Evolutionary conservation across 176 grass and related monocot genomes (phyloP).

Genomic region (Paspalum vaginatum): DNA sequence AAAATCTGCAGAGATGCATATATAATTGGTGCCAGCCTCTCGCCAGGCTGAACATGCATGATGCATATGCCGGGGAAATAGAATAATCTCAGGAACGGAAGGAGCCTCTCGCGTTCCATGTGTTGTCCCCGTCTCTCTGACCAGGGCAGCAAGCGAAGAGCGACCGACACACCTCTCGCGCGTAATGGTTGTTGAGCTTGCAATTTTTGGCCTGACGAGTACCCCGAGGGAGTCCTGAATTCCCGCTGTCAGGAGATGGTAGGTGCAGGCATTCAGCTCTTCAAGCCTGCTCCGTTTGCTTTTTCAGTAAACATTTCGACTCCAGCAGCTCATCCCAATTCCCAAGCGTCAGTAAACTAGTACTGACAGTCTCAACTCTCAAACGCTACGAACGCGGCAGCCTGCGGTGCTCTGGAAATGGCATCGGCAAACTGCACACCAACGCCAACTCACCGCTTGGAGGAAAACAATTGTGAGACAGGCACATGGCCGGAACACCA

Average conservation of each 20-base stretch:
- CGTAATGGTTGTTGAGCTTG: constrained; percentile 46
- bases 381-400: no score
- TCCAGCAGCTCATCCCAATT: neutral
- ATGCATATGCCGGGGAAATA: constrained; percentile 25
- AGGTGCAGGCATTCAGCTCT: no score
- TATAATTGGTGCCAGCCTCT: constrained; percentile 46
- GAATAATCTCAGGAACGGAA: constrained; percentile 12
- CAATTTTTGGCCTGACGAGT: neutral
- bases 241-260: no score
- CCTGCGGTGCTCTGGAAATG: neutral
- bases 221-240: no score
- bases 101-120: constrained; percentile 27
- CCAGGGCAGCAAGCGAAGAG: neutral
- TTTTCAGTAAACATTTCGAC: no score
- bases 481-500: neutral
- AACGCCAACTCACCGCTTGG: neutral
- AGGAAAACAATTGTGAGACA: neutral
- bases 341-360: neutral
- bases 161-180: constrained; percentile 43
- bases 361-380: no score
- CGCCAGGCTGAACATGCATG: constrained; percentile 41
- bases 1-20: neutral
- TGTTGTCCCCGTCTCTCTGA: constrained; percentile 21
- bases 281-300: no score
- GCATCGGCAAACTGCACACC: neutral